phyloP scores from a whole-genome alignment of 257 asterid species.

The Plectranthus barbatus region DNA sequence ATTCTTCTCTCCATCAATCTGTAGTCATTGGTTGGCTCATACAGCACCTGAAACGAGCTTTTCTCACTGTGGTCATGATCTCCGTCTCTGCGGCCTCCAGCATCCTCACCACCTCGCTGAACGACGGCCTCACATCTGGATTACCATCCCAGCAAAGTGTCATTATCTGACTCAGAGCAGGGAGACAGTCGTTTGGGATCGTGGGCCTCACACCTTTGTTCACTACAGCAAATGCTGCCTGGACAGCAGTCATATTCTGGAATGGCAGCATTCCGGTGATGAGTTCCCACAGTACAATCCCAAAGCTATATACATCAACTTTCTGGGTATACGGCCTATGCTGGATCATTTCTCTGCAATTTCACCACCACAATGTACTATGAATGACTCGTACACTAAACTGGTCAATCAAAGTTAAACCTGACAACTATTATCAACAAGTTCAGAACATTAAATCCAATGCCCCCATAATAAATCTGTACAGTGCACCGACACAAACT shows the following conservation, averaged over 20 bases:
- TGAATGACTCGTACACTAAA: not conserved
- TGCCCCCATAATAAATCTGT: too few species aligned
- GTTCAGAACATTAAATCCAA: too few species aligned
- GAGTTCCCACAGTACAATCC: slow-evolving; percentile 96
- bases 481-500: too few species aligned
- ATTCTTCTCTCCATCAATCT: slow-evolving; percentile 40
- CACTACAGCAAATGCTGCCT: slow-evolving; percentile 96
- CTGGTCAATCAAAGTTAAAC: not conserved
- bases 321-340: slow-evolving; percentile 94
- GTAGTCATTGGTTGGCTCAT: slow-evolving; percentile 76
- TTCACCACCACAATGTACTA: slow-evolving; percentile 11
- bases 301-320: slow-evolving; percentile 95
- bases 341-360: slow-evolving; percentile 97
- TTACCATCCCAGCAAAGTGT: slow-evolving; percentile 87
- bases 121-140: slow-evolving; percentile 84
- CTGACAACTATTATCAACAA: not conserved
- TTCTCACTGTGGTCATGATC: slow-evolving; percentile 78
- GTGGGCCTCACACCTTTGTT: too few species aligned
- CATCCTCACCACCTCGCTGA: slow-evolving; percentile 78
- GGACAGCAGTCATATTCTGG: slow-evolving; percentile 97
- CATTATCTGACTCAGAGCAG: slow-evolving; percentile 76
- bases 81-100: slow-evolving; percentile 88
- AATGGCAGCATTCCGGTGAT: slow-evolving; percentile 97
- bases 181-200: slow-evolving; percentile 77
- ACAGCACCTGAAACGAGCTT: slow-evolving; percentile 99